Percentiles rank a stretch among this genome's conserved stretches.
Evolutionary conservation across 805 yeast genomes (phyloP).

Genomic region (Lipomyces yamanashiensis): DNA sequence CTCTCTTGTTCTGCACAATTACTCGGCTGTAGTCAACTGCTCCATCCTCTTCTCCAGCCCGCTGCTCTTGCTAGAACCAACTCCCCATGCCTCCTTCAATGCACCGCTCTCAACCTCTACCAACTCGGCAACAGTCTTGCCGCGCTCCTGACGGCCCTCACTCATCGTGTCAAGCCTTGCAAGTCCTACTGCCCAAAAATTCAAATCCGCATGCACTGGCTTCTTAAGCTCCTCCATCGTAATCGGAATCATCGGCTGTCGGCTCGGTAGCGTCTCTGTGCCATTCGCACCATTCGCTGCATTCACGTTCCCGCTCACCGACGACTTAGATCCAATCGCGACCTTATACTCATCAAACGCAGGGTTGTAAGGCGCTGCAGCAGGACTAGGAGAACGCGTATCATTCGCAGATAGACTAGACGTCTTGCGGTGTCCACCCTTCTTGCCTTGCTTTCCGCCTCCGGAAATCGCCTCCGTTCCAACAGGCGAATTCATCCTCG

Average conservation of each 20-base stretch:
- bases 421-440: conserved; percentile 8
- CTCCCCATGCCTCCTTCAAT: conserved; percentile 11
- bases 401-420: conserved; percentile 1
- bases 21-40: not conserved
- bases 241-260: conserved; percentile 46
- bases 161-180: conserved; percentile 9
- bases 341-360: conserved; percentile 32
- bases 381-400: conserved; percentile 2
- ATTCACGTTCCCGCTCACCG: conserved; percentile 1
- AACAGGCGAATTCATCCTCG: not conserved
- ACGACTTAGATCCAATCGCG: conserved; percentile 7
- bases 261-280: conserved; percentile 36
- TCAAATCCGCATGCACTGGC: conserved; percentile 31
- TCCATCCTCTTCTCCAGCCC: conserved; percentile 9
- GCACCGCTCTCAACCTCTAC: conserved; percentile 5
- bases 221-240: conserved; percentile 42
- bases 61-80: not conserved
- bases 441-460: not conserved
- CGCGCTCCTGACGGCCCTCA: conserved; percentile 24
- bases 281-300: conserved; percentile 9
- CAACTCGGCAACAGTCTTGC: conserved; percentile 10
- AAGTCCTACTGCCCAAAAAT: conserved; percentile 35
- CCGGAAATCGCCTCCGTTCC: not conserved
- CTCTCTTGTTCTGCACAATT: not conserved
- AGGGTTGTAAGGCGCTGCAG: conserved; percentile 1